Base-by-base conservation (phyloP, 768 basidiomycete species). In the Mrakia blollopis region DNA sequence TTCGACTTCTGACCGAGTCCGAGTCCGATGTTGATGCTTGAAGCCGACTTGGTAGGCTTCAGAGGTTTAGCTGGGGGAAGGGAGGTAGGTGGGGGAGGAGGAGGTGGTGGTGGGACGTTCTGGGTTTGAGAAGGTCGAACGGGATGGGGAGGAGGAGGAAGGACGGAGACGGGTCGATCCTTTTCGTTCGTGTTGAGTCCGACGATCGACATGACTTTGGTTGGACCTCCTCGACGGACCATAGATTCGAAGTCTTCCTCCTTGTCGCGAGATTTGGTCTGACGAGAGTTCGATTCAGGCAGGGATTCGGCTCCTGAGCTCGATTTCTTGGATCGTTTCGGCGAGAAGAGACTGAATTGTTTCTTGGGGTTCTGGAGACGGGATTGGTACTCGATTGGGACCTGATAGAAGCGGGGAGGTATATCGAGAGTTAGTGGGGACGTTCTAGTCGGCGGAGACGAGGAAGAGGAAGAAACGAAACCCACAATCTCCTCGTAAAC, bases 401-500 rank as follows among this genome's bases (percentile, higher is more conserved):
- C 77, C 73, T 77, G 68, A 30, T 21, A 32, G 11, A 32, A 60
- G 28, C 0, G 2, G 23, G 6, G 21, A 37, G n/a, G n/a, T n/a
- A n/a, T n/a, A n/a, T 14, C 35, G 21, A 69, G 50, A 52, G 18
- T 25, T 37, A 35, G 39, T 2, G 13, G 21, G 25, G 9, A 21
- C 25, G 52, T 9, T 37, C 52, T 28, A 13, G n/a, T 14, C 32
- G 25, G 60, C 11, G 8, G 28, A 32, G 30, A 63, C 18, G 7
- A 39, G 30, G 44, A n/a, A 41, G 11, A 23, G 16, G 14, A 44
- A 39, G 69, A 16, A 21, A 70, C 14, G n/a, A 13, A 32, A 72
- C 72, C 28, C 50, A 99, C 93, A 74, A 93, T 92, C 83, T 98
- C 97, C 84, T 99, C 94, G 79, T 93, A 95, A 9, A 98, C 85